phyloP scores from a whole-genome alignment of 1,284 basidiomycete genomes.

The Ceraceosorus bombacis region DNA sequence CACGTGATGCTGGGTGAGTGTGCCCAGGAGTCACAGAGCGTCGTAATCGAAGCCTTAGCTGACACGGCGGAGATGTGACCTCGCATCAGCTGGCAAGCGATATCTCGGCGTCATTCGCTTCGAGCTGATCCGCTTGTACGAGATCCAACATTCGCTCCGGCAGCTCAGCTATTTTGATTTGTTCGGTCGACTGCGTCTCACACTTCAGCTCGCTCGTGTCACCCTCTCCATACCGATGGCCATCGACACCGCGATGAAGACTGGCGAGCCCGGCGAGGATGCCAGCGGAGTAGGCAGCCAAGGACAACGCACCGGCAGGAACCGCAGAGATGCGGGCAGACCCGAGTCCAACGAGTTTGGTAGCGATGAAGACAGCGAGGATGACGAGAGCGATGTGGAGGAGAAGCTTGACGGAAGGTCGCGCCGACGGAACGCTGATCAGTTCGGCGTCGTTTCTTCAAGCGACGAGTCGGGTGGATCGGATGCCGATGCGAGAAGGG shows the following conservation, averaged over 20 bases:
- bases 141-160: slow-evolving; percentile 68
- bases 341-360: slow-evolving; percentile 1
- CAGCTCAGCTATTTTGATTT: slow-evolving; percentile 69
- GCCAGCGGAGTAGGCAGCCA: slow-evolving; percentile 16
- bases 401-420: slow-evolving; percentile 8
- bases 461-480: not conserved
- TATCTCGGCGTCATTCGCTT: slow-evolving; percentile 66
- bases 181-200: slow-evolving; percentile 65
- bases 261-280: slow-evolving; percentile 17
- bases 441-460: not conserved
- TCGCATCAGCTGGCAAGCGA: slow-evolving; percentile 57
- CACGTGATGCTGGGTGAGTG: slow-evolving; percentile 40
- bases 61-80: not conserved
- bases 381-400: slow-evolving; percentile 10
- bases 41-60: not conserved
- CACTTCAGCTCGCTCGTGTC: slow-evolving; percentile 69
- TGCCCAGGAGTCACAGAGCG: slow-evolving; percentile 1
- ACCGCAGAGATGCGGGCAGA: not conserved
- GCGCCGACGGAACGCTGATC: slow-evolving; percentile 3
- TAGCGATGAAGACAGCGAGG: slow-evolving; percentile 3
- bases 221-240: slow-evolving; percentile 68
- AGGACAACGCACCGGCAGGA: slow-evolving; percentile 3
- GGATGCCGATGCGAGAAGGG: not conserved
- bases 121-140: slow-evolving; percentile 65
- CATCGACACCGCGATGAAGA: slow-evolving; percentile 61